A percentile compares a stretch with the other conserved stretches of the same genome.
phyloP scores from a whole-genome alignment of 306 rosid genomes.

The Corylus heterophylla region DNA sequence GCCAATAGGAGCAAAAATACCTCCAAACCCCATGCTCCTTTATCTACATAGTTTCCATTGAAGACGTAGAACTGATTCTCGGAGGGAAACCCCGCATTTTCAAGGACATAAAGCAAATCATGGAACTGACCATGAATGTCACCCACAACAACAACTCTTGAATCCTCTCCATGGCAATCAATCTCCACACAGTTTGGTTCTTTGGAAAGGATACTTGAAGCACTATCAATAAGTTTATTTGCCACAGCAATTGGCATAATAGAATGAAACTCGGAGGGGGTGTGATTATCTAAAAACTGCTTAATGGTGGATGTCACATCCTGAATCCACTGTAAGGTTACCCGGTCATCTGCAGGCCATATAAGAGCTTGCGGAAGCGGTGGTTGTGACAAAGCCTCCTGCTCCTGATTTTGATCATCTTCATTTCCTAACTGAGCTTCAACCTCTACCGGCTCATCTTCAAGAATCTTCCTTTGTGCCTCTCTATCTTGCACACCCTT shows the following conservation, averaged over 20 bases:
- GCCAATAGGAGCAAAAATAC: conserved; percentile 78
- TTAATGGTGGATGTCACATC: conserved; percentile 62
- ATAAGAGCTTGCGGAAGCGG: conserved; percentile 43
- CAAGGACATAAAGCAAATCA: conserved; percentile 66
- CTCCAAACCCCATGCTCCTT: conserved; percentile 87
- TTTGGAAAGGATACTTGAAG: conserved; percentile 52
- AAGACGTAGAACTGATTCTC: conserved; percentile 72
- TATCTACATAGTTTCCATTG: conserved; percentile 82
- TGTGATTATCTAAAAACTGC: conserved; percentile 44
- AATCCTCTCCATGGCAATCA: conserved; percentile 59
- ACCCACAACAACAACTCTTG: conserved; percentile 77
- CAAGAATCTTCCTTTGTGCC: conserved; percentile 31
- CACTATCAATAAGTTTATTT: conserved; percentile 51
- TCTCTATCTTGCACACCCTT: conserved; percentile 44
- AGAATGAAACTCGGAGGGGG: conserved; percentile 52
- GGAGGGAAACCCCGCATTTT: conserved; percentile 67
- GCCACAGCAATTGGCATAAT: conserved; percentile 56
- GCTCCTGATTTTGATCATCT: conserved; percentile 45
- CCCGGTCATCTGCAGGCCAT: conserved; percentile 69
- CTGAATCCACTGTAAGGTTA: conserved; percentile 77
- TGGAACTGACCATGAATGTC: conserved; percentile 80
- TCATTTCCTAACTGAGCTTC: conserved; percentile 43
- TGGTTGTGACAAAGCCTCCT: conserved; percentile 38
- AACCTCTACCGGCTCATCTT: conserved; percentile 35
- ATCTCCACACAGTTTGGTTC: conserved; percentile 85